These are phyloP conservation scores for Ananas comosus DNA, from an alignment of 176 grass and related monocot species.

Conservation along the genomic window DNA sequence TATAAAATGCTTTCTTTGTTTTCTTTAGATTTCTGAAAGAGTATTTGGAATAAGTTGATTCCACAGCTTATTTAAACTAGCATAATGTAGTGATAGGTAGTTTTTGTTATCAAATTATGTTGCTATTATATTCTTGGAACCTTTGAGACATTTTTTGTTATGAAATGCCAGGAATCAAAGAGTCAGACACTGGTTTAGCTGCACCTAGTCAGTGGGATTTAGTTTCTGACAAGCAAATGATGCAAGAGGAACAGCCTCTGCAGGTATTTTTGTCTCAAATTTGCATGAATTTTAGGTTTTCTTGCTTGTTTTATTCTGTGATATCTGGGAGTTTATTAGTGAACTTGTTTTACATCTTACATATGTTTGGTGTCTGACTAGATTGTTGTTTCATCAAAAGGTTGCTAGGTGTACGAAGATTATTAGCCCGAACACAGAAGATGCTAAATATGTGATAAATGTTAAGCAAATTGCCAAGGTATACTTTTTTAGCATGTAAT, in stretches of 20 bases:
- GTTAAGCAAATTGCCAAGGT: constrained; percentile 99
- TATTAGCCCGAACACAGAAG: constrained; percentile 87
- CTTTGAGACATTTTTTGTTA: neutral
- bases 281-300: neutral
- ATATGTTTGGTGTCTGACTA: neutral
- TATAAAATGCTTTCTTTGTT: no score
- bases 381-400: constrained; percentile 20
- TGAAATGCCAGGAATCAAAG: constrained; percentile 54
- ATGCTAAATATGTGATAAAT: constrained; percentile 97
- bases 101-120: neutral
- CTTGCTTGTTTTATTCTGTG: neutral
- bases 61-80: neutral
- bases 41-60: no score
- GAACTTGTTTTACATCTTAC: neutral
- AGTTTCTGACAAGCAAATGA: constrained; percentile 98
- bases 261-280: constrained; percentile 36
- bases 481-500: neutral
- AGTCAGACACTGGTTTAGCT: constrained; percentile 73
- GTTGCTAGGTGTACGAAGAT: constrained; percentile 97
- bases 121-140: neutral
- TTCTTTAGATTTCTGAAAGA: no score
- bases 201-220: constrained; percentile 93
- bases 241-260: constrained; percentile 87
- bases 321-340: neutral
- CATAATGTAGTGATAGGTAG: neutral